Percentiles rank a stretch among this genome's conserved stretches.
Evolutionary conservation across 169 alveolate genomes (phyloP).

Genomic region (Plasmodium adleri): DNA sequence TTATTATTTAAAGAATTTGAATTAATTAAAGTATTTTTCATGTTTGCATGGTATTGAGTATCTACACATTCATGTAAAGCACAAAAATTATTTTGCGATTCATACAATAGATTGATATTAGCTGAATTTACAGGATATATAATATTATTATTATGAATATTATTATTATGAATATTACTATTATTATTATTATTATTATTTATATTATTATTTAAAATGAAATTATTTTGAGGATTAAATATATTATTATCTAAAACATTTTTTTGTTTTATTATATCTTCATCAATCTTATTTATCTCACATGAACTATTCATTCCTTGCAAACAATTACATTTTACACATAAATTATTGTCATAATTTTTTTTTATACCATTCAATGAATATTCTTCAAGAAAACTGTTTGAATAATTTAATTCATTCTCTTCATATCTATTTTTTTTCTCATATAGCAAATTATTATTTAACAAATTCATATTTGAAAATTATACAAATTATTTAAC

Average conservation of each 20-base stretch:
- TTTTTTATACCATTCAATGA: constrained; percentile 6
- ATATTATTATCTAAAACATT: constrained; percentile 9
- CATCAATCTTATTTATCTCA: constrained; percentile 12
- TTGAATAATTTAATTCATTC: constrained; percentile 18
- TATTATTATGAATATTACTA: neutral
- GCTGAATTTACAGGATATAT: constrained; percentile 2
- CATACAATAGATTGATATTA: neutral
- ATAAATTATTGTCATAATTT: constrained; percentile 17
- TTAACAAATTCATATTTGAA: constrained; percentile 17
- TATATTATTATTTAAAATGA: neutral
- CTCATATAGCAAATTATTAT: neutral
- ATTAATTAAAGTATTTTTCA: neutral
- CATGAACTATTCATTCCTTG: neutral
- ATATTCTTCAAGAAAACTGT: constrained; percentile 7
- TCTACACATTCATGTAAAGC: constrained; percentile 21
- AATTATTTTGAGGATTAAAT: neutral
- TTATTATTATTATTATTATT: neutral
- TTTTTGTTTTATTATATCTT: neutral
- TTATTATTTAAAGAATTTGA: constrained; percentile 7
- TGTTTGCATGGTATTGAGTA: constrained; percentile 36
- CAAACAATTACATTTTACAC: constrained; percentile 50
- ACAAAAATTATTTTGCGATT: neutral
- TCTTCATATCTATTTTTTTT: constrained; percentile 24
- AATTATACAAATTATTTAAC: too few relatives aligned
- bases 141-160: neutral